Evolutionary conservation across 1,284 basidiomycete species (phyloP).

Genomic region (Melampsora abietis-canadensis): DNA sequence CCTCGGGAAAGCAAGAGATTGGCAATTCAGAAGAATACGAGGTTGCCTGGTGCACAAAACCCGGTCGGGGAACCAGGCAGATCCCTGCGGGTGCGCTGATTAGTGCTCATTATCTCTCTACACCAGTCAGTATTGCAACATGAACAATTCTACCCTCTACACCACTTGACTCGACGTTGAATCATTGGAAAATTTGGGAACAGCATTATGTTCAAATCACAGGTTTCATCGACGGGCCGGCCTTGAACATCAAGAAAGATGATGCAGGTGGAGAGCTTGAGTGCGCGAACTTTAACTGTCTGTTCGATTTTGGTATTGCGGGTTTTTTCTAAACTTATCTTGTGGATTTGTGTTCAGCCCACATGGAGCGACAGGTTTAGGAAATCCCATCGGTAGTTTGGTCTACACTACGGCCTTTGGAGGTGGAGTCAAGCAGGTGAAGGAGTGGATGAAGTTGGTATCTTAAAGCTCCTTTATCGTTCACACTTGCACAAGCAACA

Average conservation of each 20-base stretch:
- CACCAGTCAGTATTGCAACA: constrained; percentile 3
- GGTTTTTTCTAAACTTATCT: neutral
- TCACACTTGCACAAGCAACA: too few relatives aligned
- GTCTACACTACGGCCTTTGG: constrained; percentile 47
- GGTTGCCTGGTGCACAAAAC: constrained; percentile 7
- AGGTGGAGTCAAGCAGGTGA: constrained; percentile 44
- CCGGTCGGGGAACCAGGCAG: neutral
- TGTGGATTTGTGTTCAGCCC: constrained; percentile 23
- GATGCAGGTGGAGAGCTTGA: constrained; percentile 10
- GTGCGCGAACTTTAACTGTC: neutral
- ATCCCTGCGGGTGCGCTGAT: neutral
- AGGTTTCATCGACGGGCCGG: neutral
- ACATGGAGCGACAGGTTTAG: constrained; percentile 46
- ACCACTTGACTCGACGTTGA: neutral
- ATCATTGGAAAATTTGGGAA: neutral
- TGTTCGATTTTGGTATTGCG: neutral
- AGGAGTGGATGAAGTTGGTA: constrained; percentile 47
- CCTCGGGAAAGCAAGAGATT: neutral
- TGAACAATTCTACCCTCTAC: neutral
- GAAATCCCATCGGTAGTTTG: constrained; percentile 48
- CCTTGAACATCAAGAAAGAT: neutral
- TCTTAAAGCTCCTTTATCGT: neutral
- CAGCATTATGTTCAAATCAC: constrained; percentile 9
- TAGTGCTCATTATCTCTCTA: constrained; percentile 4
- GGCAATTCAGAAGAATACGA: constrained; percentile 1